Evolutionary conservation across 2,329 filamentous ascomycete genomes (phyloP), one percentile per base, ranked within the genome.

Genomic region (Epichloe scottii): DNA sequence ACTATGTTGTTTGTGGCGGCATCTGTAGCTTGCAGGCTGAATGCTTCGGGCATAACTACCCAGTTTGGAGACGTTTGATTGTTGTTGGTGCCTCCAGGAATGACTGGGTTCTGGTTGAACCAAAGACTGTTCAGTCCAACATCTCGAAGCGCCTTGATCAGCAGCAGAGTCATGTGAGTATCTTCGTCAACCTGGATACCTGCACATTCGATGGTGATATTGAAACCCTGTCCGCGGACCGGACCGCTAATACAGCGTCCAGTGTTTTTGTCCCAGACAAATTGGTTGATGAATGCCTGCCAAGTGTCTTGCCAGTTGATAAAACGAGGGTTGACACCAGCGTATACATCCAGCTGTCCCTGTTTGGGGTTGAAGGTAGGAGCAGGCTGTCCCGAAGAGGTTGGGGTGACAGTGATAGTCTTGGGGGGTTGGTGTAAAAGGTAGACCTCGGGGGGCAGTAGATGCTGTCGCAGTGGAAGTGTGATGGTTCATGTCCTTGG

Each of bases 11-110:
- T 59, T 26, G 60, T 63, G 12, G 63, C 57, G 38, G 59, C 57
- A 49, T 69, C 66, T 3, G 61, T 62, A 2, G 65, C 67, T 45
- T 62, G 58, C 33, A 69, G 55, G 17, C 58, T 65, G 50, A 69
- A 68, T 1, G 64, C 58, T 49, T 69, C 66, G 0, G 67, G 67
- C 65, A 69, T 68, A 39, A 69, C 61, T 5, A 69, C 66, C 67
- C 67, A 69, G 51, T 59, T 65, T 3, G 59, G 49, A 2, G 56
- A 55, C 12, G 64, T 61, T 0, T 57, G 48, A 48, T 61, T 63
- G 51, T 60, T 60, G 30, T 57, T 60, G 50, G 60, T 62, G 41
- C 58, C 61, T 4, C 62, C 60, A 15, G 67, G 67, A 12, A 69
- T 57, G n/a, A 57, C 54, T 10, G 67, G 67, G 38, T 66, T 69